These are phyloP conservation scores for Didymella pinodella DNA, from an alignment of 2,329 filamentous ascomycete species.

Conservation along the genomic window DNA sequence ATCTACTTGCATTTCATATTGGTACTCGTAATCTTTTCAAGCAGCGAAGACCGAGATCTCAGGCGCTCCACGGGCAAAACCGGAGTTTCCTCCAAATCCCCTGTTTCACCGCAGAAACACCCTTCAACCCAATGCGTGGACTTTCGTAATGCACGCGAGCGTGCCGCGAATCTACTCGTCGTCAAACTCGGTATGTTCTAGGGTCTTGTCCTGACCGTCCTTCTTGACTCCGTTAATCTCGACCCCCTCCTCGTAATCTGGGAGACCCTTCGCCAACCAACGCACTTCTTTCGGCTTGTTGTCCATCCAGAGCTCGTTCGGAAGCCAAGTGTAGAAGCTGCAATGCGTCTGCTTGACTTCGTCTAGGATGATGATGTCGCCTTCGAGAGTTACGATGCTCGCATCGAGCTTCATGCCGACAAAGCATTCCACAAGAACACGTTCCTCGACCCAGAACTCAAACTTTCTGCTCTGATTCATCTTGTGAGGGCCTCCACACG, in stretches of 20 bases:
- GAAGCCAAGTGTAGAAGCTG: slow-evolving; percentile 55
- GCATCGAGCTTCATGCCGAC: slow-evolving; percentile 63
- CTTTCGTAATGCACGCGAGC: slow-evolving; percentile 7
- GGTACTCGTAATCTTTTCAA: background rate
- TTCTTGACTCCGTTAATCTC: slow-evolving; percentile 21
- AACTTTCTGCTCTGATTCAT: slow-evolving; percentile 52
- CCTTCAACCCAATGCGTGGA: background rate
- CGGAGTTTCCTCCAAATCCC: slow-evolving; percentile 7
- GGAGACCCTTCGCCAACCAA: slow-evolving; percentile 34
- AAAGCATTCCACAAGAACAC: slow-evolving; percentile 64
- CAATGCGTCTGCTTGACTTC: slow-evolving; percentile 50
- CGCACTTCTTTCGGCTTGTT: slow-evolving; percentile 40
- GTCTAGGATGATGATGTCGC: slow-evolving; percentile 48
- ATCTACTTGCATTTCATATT: background rate
- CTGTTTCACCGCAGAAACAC: slow-evolving; percentile 16
- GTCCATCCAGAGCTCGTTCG: slow-evolving; percentile 53
- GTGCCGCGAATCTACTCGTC: slow-evolving; percentile 18
- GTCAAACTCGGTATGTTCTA: slow-evolving; percentile 29
- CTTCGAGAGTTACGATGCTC: slow-evolving; percentile 34
- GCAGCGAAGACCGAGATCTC: background rate
- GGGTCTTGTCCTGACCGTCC: slow-evolving; percentile 22
- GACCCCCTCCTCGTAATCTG: slow-evolving; percentile 28
- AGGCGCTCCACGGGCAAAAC: slow-evolving; percentile 5
- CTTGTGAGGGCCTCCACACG: slow-evolving; percentile 30
- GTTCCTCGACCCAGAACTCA: slow-evolving; percentile 73